A percentile compares a stretch with the other conserved stretches of the same genome.
phyloP scores from a whole-genome alignment of 176 grass and related monocot species.

The Dendrocalamus sinicus region DNA sequence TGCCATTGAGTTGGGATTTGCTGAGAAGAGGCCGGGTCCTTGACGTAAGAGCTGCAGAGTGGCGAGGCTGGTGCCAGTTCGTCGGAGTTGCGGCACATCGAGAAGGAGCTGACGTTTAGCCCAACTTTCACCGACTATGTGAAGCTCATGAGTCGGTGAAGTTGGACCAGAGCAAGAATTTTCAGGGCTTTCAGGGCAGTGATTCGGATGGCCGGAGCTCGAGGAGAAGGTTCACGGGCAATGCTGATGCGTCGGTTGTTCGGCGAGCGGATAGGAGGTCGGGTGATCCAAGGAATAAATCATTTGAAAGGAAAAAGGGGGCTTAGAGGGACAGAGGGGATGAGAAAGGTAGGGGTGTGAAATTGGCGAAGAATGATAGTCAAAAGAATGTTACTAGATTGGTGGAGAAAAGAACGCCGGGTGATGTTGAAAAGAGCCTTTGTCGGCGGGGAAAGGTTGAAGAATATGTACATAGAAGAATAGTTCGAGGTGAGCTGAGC shows the following conservation, averaged over 20 bases:
- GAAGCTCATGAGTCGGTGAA: conserved; percentile 96
- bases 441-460: conserved; percentile 34
- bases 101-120: conserved; percentile 83
- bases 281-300: conserved; percentile 41
- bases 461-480: conserved; percentile 48
- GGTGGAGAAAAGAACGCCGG: conserved; percentile 14
- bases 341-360: conserved; percentile 4
- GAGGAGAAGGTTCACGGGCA: conserved; percentile 41
- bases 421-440: background rate
- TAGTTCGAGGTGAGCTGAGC: conserved; percentile 37
- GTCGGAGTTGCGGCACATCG: conserved; percentile 51
- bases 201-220: conserved; percentile 38
- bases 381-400: conserved; percentile 33
- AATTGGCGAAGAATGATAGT: background rate
- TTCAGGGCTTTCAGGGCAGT: conserved; percentile 26
- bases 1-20: conserved; percentile 44
- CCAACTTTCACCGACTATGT: conserved; percentile 89
- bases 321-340: conserved; percentile 27
- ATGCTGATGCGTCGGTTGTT: conserved; percentile 29
- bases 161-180: conserved; percentile 64
- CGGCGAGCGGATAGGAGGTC: conserved; percentile 25
- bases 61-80: conserved; percentile 40
- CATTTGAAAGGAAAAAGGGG: conserved; percentile 39
- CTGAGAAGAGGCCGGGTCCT: conserved; percentile 43
- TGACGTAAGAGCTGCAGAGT: conserved; percentile 33